phyloP scores from a whole-genome alignment of 331 rosid genomes.

The Arachis monticola region DNA sequence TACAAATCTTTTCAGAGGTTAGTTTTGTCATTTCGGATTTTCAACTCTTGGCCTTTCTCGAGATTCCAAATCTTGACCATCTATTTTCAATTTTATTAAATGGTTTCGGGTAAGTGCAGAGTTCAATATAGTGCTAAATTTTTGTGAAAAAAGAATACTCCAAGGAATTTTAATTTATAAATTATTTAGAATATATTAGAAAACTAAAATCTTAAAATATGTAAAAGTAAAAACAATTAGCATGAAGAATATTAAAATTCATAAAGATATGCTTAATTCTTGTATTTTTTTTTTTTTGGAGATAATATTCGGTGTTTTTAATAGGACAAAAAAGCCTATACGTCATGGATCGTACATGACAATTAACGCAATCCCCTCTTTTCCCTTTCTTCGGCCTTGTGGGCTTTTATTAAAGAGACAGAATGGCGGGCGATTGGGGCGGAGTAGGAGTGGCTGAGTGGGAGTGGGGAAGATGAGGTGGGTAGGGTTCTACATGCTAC shows the following conservation, averaged over 20 bases:
- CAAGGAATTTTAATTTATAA: background rate
- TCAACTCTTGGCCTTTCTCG: constrained; percentile 13
- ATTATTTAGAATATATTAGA: background rate
- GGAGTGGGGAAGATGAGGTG: background rate
- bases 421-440: constrained; percentile 39
- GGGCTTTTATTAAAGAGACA: constrained; percentile 39
- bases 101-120: background rate
- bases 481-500: constrained; percentile 46
- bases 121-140: no score
- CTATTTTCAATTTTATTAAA: background rate
- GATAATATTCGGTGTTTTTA: constrained; percentile 15
- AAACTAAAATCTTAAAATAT: background rate
- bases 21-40: constrained; percentile 34
- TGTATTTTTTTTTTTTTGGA: background rate
- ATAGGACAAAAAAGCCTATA: constrained; percentile 8
- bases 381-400: constrained; percentile 34
- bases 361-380: constrained; percentile 26
- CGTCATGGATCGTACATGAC: constrained; percentile 22
- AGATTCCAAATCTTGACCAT: constrained; percentile 1
- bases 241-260: constrained; percentile 6
- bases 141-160: background rate
- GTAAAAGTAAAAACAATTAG: background rate
- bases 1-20: constrained; percentile 45
- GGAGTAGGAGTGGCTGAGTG: background rate
- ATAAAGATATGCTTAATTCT: background rate